Percentiles rank a stretch among this genome's conserved stretches.
phyloP scores from a whole-genome alignment of 352 stramenopile genomes.

The Peronospora destructor region DNA sequence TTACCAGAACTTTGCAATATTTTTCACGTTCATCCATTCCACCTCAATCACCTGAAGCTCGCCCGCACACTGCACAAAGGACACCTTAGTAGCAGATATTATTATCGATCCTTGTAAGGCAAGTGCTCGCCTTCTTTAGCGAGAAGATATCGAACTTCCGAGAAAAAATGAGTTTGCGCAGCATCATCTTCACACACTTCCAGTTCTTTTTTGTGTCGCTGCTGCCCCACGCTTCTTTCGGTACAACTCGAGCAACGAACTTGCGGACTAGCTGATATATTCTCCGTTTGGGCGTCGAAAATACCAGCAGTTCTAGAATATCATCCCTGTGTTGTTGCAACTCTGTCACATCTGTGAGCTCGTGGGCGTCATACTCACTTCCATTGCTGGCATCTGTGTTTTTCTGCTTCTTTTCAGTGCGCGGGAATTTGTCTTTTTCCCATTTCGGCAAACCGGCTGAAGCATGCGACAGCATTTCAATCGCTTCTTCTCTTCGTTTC shows the following conservation, averaged over 20 bases:
- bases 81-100: background rate
- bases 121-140: conserved; percentile 37
- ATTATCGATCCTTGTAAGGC: background rate
- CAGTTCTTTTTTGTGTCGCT: conserved; percentile 37
- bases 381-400: background rate
- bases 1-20: conserved; percentile 29
- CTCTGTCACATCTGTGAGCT: conserved; percentile 20
- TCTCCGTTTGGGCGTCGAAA: conserved; percentile 36
- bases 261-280: conserved; percentile 50
- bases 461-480: conserved; percentile 37
- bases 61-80: conserved; percentile 24
- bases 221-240: conserved; percentile 51
- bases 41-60: conserved; percentile 40
- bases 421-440: background rate
- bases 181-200: conserved; percentile 39
- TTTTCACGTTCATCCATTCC: conserved; percentile 30
- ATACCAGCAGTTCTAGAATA: conserved; percentile 38
- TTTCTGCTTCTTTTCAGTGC: conserved; percentile 13
- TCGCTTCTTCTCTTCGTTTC: conserved; percentile 42
- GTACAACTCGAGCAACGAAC: conserved; percentile 42
- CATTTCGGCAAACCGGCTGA: conserved; percentile 10
- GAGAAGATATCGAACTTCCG: conserved; percentile 55
- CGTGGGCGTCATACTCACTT: background rate
- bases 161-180: conserved; percentile 41
- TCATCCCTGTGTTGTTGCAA: conserved; percentile 47